A percentile compares a stretch with the other conserved stretches of the same genome.
Conservation (phyloP, 768 basidiomycete species). For the Rhizopogon salebrosus region DNA sequence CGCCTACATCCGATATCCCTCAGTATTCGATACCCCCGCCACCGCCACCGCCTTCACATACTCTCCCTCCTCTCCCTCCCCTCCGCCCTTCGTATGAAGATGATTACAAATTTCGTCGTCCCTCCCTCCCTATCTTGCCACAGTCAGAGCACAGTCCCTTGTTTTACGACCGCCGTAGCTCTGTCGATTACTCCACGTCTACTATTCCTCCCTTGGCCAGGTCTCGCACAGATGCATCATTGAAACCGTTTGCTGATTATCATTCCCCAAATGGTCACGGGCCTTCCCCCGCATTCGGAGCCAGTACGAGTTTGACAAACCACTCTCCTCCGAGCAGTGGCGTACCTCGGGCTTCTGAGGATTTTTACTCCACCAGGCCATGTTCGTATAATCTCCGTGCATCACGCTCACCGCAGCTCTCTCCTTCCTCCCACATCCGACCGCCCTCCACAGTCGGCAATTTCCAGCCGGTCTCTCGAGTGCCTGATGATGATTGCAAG, state of each 20-base stretch:
- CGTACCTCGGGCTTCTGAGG: conserved; percentile 6
- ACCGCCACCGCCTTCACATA: conserved; percentile 15
- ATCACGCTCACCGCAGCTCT: conserved; percentile 12
- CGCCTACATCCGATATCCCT: conserved; percentile 17
- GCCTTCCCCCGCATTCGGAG: conserved; percentile 5
- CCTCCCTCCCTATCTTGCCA: conserved; percentile 19
- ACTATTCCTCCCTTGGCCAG: background rate
- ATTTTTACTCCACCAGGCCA: conserved; percentile 9
- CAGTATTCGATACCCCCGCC: conserved; percentile 24
- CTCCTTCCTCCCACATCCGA: conserved; percentile 14
- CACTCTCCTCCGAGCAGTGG: conserved; percentile 1
- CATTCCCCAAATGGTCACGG: conserved; percentile 13
- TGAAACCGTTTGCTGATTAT: conserved; percentile 4
- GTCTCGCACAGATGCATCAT: background rate
- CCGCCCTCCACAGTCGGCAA: conserved; percentile 13
- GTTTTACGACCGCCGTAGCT: conserved; percentile 4
- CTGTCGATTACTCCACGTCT: conserved; percentile 5
- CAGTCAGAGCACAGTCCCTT: conserved; percentile 6
- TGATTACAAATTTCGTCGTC: conserved; percentile 27
- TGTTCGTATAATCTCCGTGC: conserved; percentile 12
- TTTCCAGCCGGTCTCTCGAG: conserved; percentile 7
- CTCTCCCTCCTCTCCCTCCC: conserved; percentile 22
- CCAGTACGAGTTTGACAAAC: background rate
- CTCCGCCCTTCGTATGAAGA: conserved; percentile 21
- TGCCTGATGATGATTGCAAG: conserved; percentile 4